Evolutionary conservation across 106 monocot genomes (phyloP).

Genomic region (Amphibolis antarctica): DNA sequence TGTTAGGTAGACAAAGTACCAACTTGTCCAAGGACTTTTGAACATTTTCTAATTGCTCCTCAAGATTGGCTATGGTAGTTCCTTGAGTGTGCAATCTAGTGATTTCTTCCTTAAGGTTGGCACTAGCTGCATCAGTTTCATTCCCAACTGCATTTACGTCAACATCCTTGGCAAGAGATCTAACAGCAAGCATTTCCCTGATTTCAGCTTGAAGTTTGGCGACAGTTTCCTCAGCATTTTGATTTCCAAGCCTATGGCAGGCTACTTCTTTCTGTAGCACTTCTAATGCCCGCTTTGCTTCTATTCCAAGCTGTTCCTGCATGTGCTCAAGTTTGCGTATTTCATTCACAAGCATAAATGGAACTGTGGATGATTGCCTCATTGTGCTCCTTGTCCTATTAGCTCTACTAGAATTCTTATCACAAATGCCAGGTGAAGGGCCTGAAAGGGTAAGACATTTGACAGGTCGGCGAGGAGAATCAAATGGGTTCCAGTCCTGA

Average conservation of each 20-base stretch:
- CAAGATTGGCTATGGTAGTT: constrained; percentile 64
- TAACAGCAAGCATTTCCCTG: constrained; percentile 57
- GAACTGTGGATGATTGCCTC: constrained; percentile 82
- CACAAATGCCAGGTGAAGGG: constrained; percentile 16
- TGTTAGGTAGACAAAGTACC: constrained; percentile 65
- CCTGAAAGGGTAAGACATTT: constrained; percentile 77
- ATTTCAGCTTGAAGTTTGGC: constrained; percentile 93
- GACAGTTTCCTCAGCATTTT: constrained; percentile 86
- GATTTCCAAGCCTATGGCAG: constrained; percentile 79
- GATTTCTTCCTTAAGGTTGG: constrained; percentile 82
- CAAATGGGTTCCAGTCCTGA: constrained; percentile 51
- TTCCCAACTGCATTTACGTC: constrained; percentile 11
- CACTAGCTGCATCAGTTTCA: constrained; percentile 16
- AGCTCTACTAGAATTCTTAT: constrained; percentile 13
- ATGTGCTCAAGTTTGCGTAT: constrained; percentile 88
- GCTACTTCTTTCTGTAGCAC: constrained; percentile 93
- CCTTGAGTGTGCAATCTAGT: constrained; percentile 80
- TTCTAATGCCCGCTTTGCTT: constrained; percentile 78
- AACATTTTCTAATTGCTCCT: constrained; percentile 83
- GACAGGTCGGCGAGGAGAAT: constrained; percentile 35
- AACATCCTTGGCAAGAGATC: constrained; percentile 35
- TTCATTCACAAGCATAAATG: constrained; percentile 76
- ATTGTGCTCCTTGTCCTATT: constrained; percentile 32
- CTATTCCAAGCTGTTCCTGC: constrained; percentile 84
- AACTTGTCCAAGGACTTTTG: constrained; percentile 87